Base-by-base conservation (phyloP, 345 rosid species). In the Aquilaria sinensis region DNA sequence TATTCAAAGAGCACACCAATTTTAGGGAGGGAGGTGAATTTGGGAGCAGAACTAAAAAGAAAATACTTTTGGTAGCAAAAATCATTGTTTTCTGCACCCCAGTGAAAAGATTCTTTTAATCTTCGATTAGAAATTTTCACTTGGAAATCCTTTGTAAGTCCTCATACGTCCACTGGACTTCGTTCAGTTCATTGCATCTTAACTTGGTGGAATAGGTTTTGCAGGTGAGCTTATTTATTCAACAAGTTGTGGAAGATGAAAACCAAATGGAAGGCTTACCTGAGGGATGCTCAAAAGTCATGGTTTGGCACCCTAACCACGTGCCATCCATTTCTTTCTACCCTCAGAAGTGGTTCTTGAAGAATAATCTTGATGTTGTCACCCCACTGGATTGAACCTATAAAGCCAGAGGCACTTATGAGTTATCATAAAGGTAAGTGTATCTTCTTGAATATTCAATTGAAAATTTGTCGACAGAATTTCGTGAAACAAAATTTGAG, bases 241-340 rank as follows among this genome's bases (percentile, higher is more conserved):
- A 86, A 66, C 87, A 81, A 72, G 58, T 81, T 58, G 87, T 86
- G 70, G 87, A 86, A 75, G 92, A 86, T 72, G 92, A 86, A 63
- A 81, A 81, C 72, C 87, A 81, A 68, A 81, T 83, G 92, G 92
- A 86, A 66, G 78, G 87, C 70, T 70, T 81, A 30, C 69, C 37
- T 47, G 75, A 70, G 13, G 46, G 75, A 54, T 81, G 87, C 73
- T 78, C 81, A n/a, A 76, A 66, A 56, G 56, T 86, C 68, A 76
- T 76, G 85, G 92, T 71, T 47, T 83, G 89, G 92, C 69, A 60
- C 56, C 70, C 71, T 51, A 63, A 61, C 33, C 61, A 62, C 11
- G 73, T 75, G 47, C 55, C 83, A 32, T 58, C 65, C 31, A 57
- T 37, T 61, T 56, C 74, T 54, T 67, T 73, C 67, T 76, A 81